phyloP scores from a whole-genome alignment of 2,329 filamentous ascomycete genomes.

The Piedraia hortae region DNA sequence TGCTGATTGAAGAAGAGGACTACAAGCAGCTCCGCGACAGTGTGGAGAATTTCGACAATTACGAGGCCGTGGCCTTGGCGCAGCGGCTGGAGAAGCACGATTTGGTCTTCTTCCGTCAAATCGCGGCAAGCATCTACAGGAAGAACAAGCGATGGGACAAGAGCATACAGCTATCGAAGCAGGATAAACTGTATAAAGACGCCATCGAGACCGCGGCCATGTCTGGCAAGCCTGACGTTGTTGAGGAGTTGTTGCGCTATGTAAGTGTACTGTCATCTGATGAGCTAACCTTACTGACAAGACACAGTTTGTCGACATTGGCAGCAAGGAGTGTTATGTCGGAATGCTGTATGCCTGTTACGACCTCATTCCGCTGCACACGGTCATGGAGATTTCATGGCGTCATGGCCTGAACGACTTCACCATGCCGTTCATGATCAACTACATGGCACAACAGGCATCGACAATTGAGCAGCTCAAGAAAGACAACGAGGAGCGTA shows the following conservation, averaged over 20 bases:
- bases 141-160: conserved; percentile 99
- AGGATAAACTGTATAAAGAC: conserved; percentile 98
- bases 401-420: conserved; percentile 83
- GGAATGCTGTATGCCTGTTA: conserved; percentile 98
- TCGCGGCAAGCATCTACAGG: conserved; percentile 92
- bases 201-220: conserved; percentile 93
- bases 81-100: conserved; percentile 90
- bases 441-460: conserved; percentile 76
- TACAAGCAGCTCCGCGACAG: conserved; percentile 97
- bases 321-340: conserved; percentile 97
- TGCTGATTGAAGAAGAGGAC: conserved; percentile 95
- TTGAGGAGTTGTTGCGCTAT: conserved; percentile 87
- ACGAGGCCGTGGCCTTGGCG: conserved; percentile 80
- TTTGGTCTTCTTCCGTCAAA: conserved; percentile 95
- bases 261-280: conserved; percentile 39
- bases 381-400: conserved; percentile 92
- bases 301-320: conserved; percentile 96
- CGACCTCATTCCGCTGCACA: conserved; percentile 76
- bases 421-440: conserved; percentile 99
- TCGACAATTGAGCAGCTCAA: conserved; percentile 61
- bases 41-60: conserved; percentile 97
- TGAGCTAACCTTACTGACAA: too few species aligned
- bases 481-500: conserved; percentile 89
- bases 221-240: conserved; percentile 68
- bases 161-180: conserved; percentile 88